A percentile compares a stretch with the other conserved stretches of the same genome.
Conservation (phyloP, 345 rosid genomes). For the Corchorus capsularis region DNA sequence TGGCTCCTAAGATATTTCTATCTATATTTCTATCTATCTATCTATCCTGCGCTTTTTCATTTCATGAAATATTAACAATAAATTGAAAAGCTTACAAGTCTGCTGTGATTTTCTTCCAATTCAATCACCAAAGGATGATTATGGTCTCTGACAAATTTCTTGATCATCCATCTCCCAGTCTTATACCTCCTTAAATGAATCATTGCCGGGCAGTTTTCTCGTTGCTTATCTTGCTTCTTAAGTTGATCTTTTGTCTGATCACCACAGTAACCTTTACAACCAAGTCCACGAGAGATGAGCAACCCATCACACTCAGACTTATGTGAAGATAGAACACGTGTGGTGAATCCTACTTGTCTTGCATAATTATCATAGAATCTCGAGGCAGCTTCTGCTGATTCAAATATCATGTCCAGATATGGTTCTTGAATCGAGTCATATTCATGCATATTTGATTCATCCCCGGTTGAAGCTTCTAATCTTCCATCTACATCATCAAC, state of each 20-base stretch:
- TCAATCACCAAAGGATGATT: slow-evolving; percentile 68
- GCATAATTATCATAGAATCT: slow-evolving; percentile 81
- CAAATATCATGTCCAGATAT: slow-evolving; percentile 75
- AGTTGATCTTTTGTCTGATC: slow-evolving; percentile 7
- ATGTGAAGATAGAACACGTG: slow-evolving; percentile 92
- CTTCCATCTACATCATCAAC: slow-evolving; percentile 11
- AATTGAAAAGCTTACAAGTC: slow-evolving; percentile 75
- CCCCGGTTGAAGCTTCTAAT: slow-evolving; percentile 7
- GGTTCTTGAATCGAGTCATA: slow-evolving; percentile 54
- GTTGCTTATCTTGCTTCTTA: slow-evolving; percentile 43
- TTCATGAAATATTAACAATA: slow-evolving; percentile 43
- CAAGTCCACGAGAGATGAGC: slow-evolving; percentile 83
- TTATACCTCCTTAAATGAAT: slow-evolving; percentile 73
- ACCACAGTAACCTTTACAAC: slow-evolving; percentile 80
- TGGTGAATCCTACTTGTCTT: slow-evolving; percentile 70
- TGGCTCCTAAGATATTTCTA: background rate
- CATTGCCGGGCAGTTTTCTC: slow-evolving; percentile 92
- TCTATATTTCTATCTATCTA: background rate
- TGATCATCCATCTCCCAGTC: slow-evolving; percentile 80
- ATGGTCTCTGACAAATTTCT: slow-evolving; percentile 77
- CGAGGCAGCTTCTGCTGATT: slow-evolving; percentile 84
- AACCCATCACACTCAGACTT: slow-evolving; percentile 87
- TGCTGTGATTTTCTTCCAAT: slow-evolving; percentile 34
- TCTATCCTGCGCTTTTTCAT: background rate
- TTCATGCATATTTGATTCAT: slow-evolving; percentile 16